phyloP scores from a whole-genome alignment of 768 basidiomycete genomes.

The Artomyces pyxidatus region DNA sequence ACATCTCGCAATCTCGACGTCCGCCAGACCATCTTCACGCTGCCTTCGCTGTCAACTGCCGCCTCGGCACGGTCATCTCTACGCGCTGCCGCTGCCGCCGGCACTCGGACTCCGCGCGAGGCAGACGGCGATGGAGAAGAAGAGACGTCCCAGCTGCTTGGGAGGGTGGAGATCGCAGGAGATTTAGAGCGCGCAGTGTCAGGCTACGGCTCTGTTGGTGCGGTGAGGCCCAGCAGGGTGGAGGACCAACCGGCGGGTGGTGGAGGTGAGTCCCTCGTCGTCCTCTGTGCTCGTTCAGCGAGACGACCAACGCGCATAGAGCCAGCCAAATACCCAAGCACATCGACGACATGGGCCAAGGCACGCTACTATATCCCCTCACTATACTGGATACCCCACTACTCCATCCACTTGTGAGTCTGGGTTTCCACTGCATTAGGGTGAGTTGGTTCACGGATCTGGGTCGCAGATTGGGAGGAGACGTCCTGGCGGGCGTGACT shows the following conservation, averaged over 20 bases:
- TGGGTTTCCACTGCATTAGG: not conserved
- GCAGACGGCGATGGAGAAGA: not conserved
- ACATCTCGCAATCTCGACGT: too few species aligned
- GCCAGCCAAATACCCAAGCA: not conserved
- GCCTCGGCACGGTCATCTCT: not conserved
- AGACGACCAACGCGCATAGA: not conserved
- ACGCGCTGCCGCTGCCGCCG: not conserved
- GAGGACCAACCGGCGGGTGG: not conserved
- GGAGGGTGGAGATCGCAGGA: not conserved
- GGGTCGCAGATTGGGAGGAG: slow-evolving; percentile 45
- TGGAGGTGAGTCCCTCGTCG: not conserved
- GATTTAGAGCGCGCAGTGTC: not conserved
- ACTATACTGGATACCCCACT: slow-evolving; percentile 71
- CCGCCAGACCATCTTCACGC: not conserved
- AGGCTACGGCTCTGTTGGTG: not conserved
- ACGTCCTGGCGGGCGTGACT: slow-evolving; percentile 80
- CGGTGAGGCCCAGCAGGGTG: too few species aligned
- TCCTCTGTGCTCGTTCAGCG: not conserved
- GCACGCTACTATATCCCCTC: slow-evolving; percentile 74
- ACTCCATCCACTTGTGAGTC: slow-evolving; percentile 58
- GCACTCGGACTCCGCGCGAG: not conserved
- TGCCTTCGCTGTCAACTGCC: not conserved
- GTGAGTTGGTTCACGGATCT: slow-evolving; percentile 25
- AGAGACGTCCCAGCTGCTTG: not conserved
- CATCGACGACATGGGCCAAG: slow-evolving; percentile 30